These are phyloP conservation scores for Fusarium sterilihyphosum DNA, from an alignment of 2,329 filamentous ascomycete species.

Conservation along the genomic window DNA sequence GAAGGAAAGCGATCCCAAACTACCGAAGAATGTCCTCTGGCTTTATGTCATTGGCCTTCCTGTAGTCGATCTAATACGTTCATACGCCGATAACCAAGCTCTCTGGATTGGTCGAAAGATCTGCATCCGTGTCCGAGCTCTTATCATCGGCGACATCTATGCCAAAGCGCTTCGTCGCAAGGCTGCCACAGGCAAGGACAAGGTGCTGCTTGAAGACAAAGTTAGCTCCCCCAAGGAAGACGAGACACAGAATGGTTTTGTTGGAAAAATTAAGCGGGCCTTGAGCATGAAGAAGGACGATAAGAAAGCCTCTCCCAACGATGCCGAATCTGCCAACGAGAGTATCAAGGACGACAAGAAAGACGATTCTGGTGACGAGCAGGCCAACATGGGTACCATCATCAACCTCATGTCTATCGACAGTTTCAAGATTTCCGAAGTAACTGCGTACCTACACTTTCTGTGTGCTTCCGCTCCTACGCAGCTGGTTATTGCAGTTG, in stretches of 20 bases:
- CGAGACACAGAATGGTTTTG: slow-evolving; percentile 51
- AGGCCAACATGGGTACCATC: slow-evolving; percentile 95
- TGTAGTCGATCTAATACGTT: slow-evolving; percentile 81
- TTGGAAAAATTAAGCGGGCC: slow-evolving; percentile 63
- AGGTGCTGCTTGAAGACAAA: slow-evolving; percentile 69
- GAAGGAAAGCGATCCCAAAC: slow-evolving; percentile 54
- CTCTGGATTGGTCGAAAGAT: slow-evolving; percentile 95
- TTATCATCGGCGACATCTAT: slow-evolving; percentile 97
- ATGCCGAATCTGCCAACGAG: slow-evolving; percentile 49
- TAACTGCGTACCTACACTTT: slow-evolving; percentile 95
- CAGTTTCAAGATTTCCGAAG: slow-evolving; percentile 97
- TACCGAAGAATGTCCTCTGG: slow-evolving; percentile 90
- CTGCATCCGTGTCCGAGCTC: slow-evolving; percentile 90
- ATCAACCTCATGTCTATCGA: slow-evolving; percentile 99
- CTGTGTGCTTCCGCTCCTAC: slow-evolving; percentile 92
- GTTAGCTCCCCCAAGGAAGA: slow-evolving; percentile 50
- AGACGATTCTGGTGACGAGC: slow-evolving; percentile 63
- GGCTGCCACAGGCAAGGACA: slow-evolving; percentile 81
- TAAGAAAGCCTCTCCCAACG: slow-evolving; percentile 51
- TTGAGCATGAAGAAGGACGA: slow-evolving; percentile 70
- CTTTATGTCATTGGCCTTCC: slow-evolving; percentile 93
- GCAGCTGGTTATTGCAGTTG: slow-evolving; percentile 83
- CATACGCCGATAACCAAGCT: slow-evolving; percentile 84
- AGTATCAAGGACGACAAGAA: slow-evolving; percentile 51
- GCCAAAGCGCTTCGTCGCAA: slow-evolving; percentile 93